Percentiles rank a stretch among this genome's conserved stretches.
Conservation (phyloP, 768 basidiomycete species). For the Tricholoma furcatifolium region DNA sequence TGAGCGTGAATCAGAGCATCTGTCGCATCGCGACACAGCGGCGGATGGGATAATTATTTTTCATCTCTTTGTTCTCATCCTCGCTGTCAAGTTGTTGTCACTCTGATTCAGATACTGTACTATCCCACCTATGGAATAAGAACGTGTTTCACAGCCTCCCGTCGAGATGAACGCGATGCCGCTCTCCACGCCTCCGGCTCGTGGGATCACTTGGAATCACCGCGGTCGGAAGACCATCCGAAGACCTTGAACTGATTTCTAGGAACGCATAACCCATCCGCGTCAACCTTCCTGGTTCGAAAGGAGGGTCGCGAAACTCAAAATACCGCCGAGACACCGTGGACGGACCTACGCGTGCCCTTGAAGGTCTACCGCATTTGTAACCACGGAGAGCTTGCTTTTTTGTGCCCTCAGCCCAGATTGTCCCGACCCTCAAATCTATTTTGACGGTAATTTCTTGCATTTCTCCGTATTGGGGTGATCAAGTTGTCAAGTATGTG, state of each 20-base stretch:
- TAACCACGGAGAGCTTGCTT: not conserved
- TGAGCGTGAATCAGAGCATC: no score
- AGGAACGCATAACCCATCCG: conserved; percentile 2
- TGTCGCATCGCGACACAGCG: no score
- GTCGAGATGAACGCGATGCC: conserved; percentile 13
- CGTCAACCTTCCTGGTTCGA: conserved; percentile 12
- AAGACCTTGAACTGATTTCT: conserved; percentile 8
- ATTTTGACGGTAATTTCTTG: conserved; percentile 9
- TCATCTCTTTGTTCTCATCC: conserved; percentile 10
- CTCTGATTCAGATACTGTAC: conserved; percentile 5
- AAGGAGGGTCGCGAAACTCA: conserved; percentile 4
- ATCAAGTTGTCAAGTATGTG: conserved; percentile 12
- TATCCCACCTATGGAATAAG: conserved; percentile 3
- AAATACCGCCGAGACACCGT: conserved; percentile 3
- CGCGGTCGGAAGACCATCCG: conserved; percentile 18
- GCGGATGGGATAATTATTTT: conserved; percentile 25
- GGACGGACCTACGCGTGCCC: not conserved
- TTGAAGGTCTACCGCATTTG: conserved; percentile 1
- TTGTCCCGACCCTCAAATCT: conserved; percentile 9
- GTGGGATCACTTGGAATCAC: conserved; percentile 22
- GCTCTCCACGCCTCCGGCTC: conserved; percentile 11
- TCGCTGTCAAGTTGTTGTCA: conserved; percentile 6
- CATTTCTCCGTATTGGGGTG: conserved; percentile 13
- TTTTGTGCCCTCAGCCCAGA: conserved; percentile 8
- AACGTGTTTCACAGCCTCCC: conserved; percentile 18